Base-by-base conservation (phyloP, 345 rosid species). In the Brassica juncea region DNA sequence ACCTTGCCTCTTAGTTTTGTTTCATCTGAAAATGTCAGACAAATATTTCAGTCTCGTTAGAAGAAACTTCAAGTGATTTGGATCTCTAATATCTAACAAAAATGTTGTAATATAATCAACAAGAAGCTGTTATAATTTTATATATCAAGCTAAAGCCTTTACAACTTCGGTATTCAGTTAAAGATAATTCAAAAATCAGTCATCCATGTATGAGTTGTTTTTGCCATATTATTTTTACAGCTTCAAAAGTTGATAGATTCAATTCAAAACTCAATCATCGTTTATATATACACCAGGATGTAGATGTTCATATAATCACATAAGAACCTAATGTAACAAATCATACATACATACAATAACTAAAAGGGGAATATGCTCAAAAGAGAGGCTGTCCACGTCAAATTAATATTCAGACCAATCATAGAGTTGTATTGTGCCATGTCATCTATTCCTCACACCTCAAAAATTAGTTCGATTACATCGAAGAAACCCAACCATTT, bases 31-130 rank as follows among this genome's bases (percentile, higher is more conserved):
- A 60, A 57, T 35, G 65, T 63, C 58, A 57, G 39, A 32, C 52
- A 12, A 47, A 49, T 11, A 7, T 30, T 65, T 7, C 30, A 23
- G 59, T 28, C 60, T 3, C 58, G 19, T 15, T 27, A 21, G 15
- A 23, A 44, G 42, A 21, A n/a, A 15, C 28, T 66, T 4, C 72
- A 30, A 79, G 23, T 44, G 57, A 4, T 47, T 49, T 68, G 47
- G 63, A 47, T 64, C 5, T 59, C 15, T 37, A 15, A 44, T 39
- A 9, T 73, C 30, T 44, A 66, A 59, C 68, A 72, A 59, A 44
- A 59, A 19, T 79, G 70, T 72, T 79, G 73, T 78, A 64, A 78
- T 71, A 25, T 64, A 70, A 11, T 71, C 59, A 35, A 71, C 76
- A 71, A 19, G 21, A 19, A 65, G 37, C 60, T 65, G 67, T 42